Evolutionary conservation across 2,329 filamentous ascomycete genomes (phyloP).

Genomic region (Ophiostoma ips): DNA sequence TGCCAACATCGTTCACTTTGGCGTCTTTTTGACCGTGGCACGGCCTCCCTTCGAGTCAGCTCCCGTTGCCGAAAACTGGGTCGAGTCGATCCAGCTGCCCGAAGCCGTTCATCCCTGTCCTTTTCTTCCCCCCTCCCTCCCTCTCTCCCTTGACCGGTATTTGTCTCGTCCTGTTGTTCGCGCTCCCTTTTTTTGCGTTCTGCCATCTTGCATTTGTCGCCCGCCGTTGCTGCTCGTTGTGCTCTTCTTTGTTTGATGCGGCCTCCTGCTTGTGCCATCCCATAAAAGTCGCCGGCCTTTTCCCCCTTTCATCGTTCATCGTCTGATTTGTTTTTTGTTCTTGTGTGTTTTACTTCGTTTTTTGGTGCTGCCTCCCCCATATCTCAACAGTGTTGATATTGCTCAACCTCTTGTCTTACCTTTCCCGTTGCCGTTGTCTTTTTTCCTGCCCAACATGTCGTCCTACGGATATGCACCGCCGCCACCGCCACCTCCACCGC

Average conservation of each 20-base stretch:
- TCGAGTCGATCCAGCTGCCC: not conserved
- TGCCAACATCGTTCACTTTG: too few relatives aligned
- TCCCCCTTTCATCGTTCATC: too few relatives aligned
- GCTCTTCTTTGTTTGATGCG: not conserved
- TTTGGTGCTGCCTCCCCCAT: not conserved
- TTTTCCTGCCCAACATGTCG: slow-evolving; percentile 24
- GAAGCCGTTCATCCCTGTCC: not conserved
- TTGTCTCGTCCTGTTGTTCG: not conserved
- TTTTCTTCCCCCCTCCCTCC: not conserved
- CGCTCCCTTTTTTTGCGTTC: not conserved
- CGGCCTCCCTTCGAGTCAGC: not conserved
- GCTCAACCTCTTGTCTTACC: not conserved
- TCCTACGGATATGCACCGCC: slow-evolving; percentile 42
- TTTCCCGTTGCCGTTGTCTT: not conserved
- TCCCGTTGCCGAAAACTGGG: not conserved
- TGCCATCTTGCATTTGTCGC: not conserved
- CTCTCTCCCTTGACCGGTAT: not conserved
- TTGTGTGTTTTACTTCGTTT: not conserved
- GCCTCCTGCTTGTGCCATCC: not conserved
- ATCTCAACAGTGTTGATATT: not conserved
- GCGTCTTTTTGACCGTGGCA: too few relatives aligned
- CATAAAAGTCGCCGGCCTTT: too few relatives aligned
- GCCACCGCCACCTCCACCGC: slow-evolving; percentile 37
- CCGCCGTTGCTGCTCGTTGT: not conserved
- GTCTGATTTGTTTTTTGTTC: not conserved